Conservation (phyloP, 352 stramenopile species). For the Globisporangium spiculum region DNA sequence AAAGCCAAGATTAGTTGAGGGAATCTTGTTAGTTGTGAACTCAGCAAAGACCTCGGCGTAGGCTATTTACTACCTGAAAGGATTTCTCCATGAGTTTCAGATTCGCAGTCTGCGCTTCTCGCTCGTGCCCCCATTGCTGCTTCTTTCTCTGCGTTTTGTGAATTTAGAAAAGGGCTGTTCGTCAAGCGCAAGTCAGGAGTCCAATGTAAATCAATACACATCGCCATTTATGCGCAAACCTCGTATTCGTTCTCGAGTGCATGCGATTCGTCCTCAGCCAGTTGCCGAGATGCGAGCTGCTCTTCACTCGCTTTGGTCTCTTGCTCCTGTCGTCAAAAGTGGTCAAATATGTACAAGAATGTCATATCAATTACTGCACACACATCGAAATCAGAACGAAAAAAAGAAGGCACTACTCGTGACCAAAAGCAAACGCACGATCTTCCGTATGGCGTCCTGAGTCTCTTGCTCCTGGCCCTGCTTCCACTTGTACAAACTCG, state of each 20-base stretch:
- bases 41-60: neutral
- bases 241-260: slow-evolving; percentile 12
- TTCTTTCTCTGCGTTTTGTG: slow-evolving; percentile 8
- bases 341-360: neutral
- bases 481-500: slow-evolving; percentile 39
- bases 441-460: slow-evolving; percentile 23
- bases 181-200: neutral
- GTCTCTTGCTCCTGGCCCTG: slow-evolving; percentile 25
- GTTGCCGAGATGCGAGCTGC: neutral
- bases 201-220: neutral
- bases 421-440: slow-evolving; percentile 21
- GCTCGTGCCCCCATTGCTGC: slow-evolving; percentile 10
- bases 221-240: neutral
- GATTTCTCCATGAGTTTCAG: neutral
- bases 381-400: no score
- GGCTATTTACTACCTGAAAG: slow-evolving; percentile 2
- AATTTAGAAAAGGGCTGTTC: neutral
- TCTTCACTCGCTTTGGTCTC: neutral
- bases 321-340: slow-evolving; percentile 6
- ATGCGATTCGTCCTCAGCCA: neutral
- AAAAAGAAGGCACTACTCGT: neutral
- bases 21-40: neutral
- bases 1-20: neutral
- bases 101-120: neutral
- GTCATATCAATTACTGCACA: no score